Base-by-base conservation (phyloP, 2,329 filamentous ascomycete genomes). In the Colletotrichum eremochloae region DNA sequence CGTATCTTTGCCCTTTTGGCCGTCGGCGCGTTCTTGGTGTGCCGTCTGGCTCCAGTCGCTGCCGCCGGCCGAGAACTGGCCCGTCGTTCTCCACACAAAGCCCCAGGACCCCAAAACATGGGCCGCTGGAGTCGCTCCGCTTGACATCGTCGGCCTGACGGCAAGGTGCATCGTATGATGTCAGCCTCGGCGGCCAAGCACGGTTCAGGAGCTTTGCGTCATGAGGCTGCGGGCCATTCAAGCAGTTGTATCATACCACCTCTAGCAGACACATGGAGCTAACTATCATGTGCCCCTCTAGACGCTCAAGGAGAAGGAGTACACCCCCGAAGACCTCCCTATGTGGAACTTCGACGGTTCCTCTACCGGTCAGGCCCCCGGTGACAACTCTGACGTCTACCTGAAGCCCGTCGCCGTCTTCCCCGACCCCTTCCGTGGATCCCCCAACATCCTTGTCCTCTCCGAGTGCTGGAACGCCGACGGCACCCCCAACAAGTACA, bases 371-470 rank as follows among this genome's bases (percentile, higher is more conserved):
- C 96, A 98, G 85, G 96, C 96, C 61, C 94, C 94, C 52, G 95
- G 95, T 79, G 93, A 97, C 84, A 96, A 98, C 91, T 97, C 94
- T 60, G 96, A 98, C 85, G 94, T 98, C 87, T 98, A 97, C 90
- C 94, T 98, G 78, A 93, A 94, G 81, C 95, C 95, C 72, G 90
- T 93, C 75, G 94, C 95, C 78, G 91, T 95, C 85, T 98, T 90
- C 90, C 93, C 94, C 77, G 95, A 97, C 76, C 96, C 96, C 73
- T 96, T 98, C 92, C 93, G 95, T 77, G 90, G 91, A 74, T 91
- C 91, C 73, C 93, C 95, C 85, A 98, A 98, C 89, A 93, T 98
- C 83, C 91, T 98, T 78, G 96, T 98, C 79, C 93, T 98, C 80
- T 90, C 92, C 81, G 96, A 98, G 88, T 97, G 94, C 85, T 98